phyloP scores from a whole-genome alignment of 495 filamentous ascomycete species.

The Xylaria scruposa region DNA sequence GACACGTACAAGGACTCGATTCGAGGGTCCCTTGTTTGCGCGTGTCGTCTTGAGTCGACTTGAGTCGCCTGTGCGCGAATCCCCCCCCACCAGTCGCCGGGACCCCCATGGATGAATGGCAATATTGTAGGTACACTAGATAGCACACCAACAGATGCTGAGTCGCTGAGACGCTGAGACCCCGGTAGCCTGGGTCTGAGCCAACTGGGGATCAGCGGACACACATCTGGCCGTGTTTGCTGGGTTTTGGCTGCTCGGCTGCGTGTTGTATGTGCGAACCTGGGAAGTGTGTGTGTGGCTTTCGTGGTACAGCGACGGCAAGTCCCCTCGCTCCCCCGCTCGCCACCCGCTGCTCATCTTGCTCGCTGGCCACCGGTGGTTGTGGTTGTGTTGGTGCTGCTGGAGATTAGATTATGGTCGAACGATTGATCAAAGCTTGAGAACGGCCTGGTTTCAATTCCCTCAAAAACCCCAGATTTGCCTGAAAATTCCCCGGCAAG shows the following conservation, averaged over 20 bases:
- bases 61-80: background rate
- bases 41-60: background rate
- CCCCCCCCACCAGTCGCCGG: background rate
- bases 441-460: constrained; percentile 13
- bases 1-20: constrained; percentile 15
- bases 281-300: constrained; percentile 18
- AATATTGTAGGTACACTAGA: background rate
- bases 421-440: constrained; percentile 13
- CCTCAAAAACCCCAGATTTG: constrained; percentile 18
- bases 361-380: constrained; percentile 12
- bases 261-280: background rate
- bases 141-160: constrained; percentile 2
- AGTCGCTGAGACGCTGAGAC: constrained; percentile 5
- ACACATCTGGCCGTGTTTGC: constrained; percentile 25
- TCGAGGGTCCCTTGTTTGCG: constrained; percentile 4
- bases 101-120: background rate
- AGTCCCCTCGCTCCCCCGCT: constrained; percentile 13
- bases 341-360: constrained; percentile 23
- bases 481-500: constrained; percentile 20
- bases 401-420: background rate
- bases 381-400: constrained; percentile 1
- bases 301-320: constrained; percentile 23
- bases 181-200: constrained; percentile 12
- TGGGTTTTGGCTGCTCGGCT: background rate
- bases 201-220: constrained; percentile 14